Conservation (phyloP, 345 rosid species). For the Populus nigra region DNA sequence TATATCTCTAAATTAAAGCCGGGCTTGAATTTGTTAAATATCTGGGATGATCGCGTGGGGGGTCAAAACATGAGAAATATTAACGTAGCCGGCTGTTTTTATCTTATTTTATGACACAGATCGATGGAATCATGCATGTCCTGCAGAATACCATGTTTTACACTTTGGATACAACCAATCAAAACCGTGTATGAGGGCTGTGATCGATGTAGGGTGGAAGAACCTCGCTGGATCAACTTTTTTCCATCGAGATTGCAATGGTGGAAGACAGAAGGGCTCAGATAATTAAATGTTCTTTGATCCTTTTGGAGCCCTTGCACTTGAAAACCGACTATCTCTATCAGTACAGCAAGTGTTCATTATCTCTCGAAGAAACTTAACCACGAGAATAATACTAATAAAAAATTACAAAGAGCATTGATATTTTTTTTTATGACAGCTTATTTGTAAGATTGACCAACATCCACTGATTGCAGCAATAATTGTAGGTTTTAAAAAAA, state of each 20-base stretch:
- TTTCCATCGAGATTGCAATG: conserved; percentile 5
- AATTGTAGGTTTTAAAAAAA: background rate
- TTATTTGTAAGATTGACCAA: no score
- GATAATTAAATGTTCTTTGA: background rate
- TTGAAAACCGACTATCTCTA: background rate
- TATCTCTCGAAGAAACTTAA: background rate
- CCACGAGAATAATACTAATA: background rate
- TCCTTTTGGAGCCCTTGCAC: background rate
- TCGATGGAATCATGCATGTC: no score
- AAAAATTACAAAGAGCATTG: background rate
- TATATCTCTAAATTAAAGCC: no score
- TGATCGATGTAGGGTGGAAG: background rate
- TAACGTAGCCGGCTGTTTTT: no score
- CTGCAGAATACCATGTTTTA: no score
- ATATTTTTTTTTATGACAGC: no score
- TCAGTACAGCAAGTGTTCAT: background rate
- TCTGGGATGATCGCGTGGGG: no score
- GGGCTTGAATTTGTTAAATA: no score
- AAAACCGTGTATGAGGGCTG: conserved; percentile 2
- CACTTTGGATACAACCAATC: background rate
- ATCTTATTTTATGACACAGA: no score
- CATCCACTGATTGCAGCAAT: background rate
- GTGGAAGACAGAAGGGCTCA: conserved; percentile 24
- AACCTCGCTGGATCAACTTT: conserved; percentile 2
- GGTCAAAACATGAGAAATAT: no score